Evolutionary conservation across 2,329 filamentous ascomycete genomes (phyloP).

Genomic region (Colletotrichum endophyticum): DNA sequence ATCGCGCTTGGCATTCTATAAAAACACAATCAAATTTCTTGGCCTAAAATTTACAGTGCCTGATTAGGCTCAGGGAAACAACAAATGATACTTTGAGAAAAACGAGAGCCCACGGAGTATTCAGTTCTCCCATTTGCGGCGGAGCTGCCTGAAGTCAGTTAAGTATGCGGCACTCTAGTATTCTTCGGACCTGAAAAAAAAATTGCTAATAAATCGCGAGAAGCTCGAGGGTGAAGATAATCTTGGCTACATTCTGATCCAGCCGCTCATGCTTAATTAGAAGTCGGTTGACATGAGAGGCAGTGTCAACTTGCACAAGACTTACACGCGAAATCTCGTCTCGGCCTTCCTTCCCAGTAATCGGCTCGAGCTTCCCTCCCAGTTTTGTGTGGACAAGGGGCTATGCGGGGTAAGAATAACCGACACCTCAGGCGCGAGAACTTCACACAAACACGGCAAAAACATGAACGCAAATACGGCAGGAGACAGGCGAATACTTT

Average conservation of each 20-base stretch:
- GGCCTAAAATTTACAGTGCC: background rate
- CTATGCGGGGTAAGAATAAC: background rate
- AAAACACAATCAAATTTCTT: background rate
- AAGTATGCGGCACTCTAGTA: background rate
- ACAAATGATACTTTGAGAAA: background rate
- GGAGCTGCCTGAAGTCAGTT: background rate
- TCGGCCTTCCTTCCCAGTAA: background rate
- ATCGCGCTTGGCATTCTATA: background rate
- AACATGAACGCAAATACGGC: background rate
- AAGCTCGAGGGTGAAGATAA: background rate
- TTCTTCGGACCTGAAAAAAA: background rate
- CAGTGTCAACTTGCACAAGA: background rate
- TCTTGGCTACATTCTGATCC: background rate
- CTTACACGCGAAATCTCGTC: background rate
- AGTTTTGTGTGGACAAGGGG: background rate
- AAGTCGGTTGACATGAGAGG: background rate
- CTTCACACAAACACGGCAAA: background rate
- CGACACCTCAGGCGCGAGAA: background rate
- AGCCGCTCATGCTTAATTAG: background rate
- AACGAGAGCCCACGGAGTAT: background rate
- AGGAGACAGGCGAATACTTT: background rate
- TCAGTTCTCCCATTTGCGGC: background rate
- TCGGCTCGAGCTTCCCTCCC: constrained; percentile 2
- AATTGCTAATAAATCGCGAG: background rate
- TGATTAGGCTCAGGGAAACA: background rate